These are phyloP conservation scores for Claviceps africana DNA, from an alignment of 2,329 filamentous ascomycete genomes.

Conservation along the genomic window DNA sequence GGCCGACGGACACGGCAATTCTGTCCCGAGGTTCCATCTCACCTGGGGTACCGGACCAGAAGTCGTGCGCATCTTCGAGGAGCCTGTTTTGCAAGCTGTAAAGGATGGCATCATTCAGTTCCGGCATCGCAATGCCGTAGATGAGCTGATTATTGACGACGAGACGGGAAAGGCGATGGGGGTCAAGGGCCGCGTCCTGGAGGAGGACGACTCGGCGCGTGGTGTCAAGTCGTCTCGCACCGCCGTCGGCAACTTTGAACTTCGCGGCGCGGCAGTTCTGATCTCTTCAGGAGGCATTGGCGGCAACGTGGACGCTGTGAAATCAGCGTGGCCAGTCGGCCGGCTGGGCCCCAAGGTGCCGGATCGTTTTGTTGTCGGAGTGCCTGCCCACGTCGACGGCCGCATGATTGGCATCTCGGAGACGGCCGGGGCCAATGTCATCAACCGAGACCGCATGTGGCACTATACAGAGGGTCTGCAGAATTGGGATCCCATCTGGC, in stretches of 20 bases:
- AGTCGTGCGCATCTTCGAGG: conserved; percentile 41
- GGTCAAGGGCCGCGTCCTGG: conserved; percentile 38
- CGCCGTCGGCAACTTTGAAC: conserved; percentile 36
- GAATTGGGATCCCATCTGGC: conserved; percentile 52
- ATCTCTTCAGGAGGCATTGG: conserved; percentile 46
- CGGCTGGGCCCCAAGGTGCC: conserved; percentile 42
- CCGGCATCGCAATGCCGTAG: conserved; percentile 41
- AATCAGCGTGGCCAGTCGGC: conserved; percentile 42
- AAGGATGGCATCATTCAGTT: conserved; percentile 40
- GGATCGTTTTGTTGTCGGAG: conserved; percentile 42
- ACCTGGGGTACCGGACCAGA: conserved; percentile 49
- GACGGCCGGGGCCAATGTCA: conserved; percentile 34
- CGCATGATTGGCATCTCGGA: conserved; percentile 46
- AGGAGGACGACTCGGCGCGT: conserved; percentile 33
- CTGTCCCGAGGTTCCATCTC: conserved; percentile 48
- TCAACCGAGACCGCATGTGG: conserved; percentile 53
- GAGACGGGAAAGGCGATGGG: conserved; percentile 35
- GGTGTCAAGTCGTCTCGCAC: conserved; percentile 37
- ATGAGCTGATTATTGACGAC: conserved; percentile 40
- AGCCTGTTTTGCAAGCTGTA: conserved; percentile 39
- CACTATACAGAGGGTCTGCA: conserved; percentile 49
- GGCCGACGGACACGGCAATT: conserved; percentile 46
- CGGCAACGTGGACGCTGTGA: conserved; percentile 46
- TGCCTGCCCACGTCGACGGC: conserved; percentile 50
- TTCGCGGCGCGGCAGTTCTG: conserved; percentile 37